Conservation (phyloP, 148 eudicot genomes). For the Drosera capensis region DNA sequence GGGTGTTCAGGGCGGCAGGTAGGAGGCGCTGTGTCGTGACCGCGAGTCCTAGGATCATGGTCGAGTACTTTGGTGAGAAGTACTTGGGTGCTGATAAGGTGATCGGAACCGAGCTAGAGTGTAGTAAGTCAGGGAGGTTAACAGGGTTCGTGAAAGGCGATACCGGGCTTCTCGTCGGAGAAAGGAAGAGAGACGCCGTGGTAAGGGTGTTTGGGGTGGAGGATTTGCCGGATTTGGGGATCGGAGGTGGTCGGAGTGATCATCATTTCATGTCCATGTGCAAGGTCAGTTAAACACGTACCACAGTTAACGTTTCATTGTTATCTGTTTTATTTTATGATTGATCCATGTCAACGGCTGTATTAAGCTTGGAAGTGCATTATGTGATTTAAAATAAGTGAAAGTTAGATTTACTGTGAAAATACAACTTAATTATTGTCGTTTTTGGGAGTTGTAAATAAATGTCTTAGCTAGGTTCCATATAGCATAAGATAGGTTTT, state of each 20-base stretch:
- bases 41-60: constrained; percentile 59
- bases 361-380: too few relatives aligned
- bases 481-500: too few relatives aligned
- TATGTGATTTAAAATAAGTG: too few relatives aligned
- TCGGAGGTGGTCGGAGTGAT: constrained; percentile 60
- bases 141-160: constrained; percentile 56
- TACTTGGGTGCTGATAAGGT: constrained; percentile 60
- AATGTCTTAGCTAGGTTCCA: too few relatives aligned
- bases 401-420: too few relatives aligned
- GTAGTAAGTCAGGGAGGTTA: constrained; percentile 29
- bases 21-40: constrained; percentile 42
- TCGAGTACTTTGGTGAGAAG: constrained; percentile 45
- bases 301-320: too few relatives aligned
- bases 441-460: too few relatives aligned
- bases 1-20: constrained; percentile 47
- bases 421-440: too few relatives aligned
- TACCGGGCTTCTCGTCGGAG: constrained; percentile 60
- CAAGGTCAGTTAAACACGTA: too few relatives aligned
- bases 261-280: constrained; percentile 67
- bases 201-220: constrained; percentile 30
- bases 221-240: constrained; percentile 47
- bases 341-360: too few relatives aligned
- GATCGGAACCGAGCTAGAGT: constrained; percentile 50
- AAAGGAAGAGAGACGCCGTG: constrained; percentile 26
- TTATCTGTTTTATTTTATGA: too few relatives aligned